Conservation (phyloP, 2,329 filamentous ascomycete species). For the Aspergillus sp. region DNA sequence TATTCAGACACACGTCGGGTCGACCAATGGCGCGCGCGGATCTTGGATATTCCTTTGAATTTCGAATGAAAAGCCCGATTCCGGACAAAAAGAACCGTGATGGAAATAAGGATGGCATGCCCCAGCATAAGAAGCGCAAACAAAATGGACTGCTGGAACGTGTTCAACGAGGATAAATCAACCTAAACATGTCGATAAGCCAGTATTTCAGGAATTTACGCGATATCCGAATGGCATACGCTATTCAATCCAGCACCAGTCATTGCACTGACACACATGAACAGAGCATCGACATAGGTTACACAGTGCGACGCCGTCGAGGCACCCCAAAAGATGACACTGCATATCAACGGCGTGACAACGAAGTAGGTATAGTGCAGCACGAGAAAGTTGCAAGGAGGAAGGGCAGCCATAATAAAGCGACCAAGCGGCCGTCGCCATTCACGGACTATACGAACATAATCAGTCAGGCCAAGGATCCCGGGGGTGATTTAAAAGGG, state of each 20-base stretch:
- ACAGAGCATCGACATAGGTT: slow-evolving; percentile 57
- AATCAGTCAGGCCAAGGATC: not conserved
- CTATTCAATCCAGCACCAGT: slow-evolving; percentile 62
- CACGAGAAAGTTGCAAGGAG: slow-evolving; percentile 52
- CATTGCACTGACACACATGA: slow-evolving; percentile 58
- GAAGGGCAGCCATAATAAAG: slow-evolving; percentile 20
- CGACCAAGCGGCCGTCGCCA: slow-evolving; percentile 15
- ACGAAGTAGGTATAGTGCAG: slow-evolving; percentile 63
- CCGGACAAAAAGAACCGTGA: slow-evolving; percentile 54
- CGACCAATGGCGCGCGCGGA: slow-evolving; percentile 10
- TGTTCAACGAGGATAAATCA: slow-evolving; percentile 52
- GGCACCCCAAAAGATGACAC: slow-evolving; percentile 51
- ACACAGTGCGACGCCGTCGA: slow-evolving; percentile 47
- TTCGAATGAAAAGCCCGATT: slow-evolving; percentile 55
- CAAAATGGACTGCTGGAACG: slow-evolving; percentile 59
- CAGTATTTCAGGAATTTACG: not conserved
- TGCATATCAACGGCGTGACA: slow-evolving; percentile 45
- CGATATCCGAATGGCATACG: slow-evolving; percentile 29
- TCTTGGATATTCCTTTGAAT: slow-evolving; percentile 47
- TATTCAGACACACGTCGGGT: not conserved
- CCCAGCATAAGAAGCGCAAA: slow-evolving; percentile 59
- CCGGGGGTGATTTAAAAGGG: not conserved
- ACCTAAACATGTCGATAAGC: slow-evolving; percentile 17
- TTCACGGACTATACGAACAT: slow-evolving; percentile 11
- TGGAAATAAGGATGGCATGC: slow-evolving; percentile 58